Base-by-base conservation (phyloP, 2,329 filamentous ascomycete genomes). In the Botrytis pseudocinerea region DNA sequence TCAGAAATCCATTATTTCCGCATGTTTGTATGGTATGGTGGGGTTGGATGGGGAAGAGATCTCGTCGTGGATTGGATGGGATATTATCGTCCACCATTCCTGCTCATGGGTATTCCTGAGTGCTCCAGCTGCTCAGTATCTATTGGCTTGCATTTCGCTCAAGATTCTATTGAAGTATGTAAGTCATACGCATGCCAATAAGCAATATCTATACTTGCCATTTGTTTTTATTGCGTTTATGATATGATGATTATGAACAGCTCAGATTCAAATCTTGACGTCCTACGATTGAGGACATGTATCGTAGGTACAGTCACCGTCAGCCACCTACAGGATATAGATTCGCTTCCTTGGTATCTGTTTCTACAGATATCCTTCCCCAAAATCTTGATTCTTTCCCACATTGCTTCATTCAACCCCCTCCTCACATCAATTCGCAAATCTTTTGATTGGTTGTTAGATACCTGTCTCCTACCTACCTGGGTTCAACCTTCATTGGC, bases 11-110 rank as follows among this genome's bases (percentile, higher is more conserved):
- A 65, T 35, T 25, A 35, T 18, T 48, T 38, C 63, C 42, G 63
- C 44, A 38, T 65, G 16, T 38, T 10, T 42, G 48, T 16, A 42
- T 57, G 35, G 38, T 9, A 42, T 57, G 35, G 64, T 66, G 64
- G 64, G 46, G 64, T 35, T 40, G 18, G 64, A 57, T 20, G 62
- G 44, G 18, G 64, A 54, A 28, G 42, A 46, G 1, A 64, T 28
- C 59, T 25, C 20, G 4, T 22, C 16, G 28, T 28, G n/a, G 54
- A 68, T 68, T 68, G 46, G 35, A 68, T 68, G 64, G 46, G 64
- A 28, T 54, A 40, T 48, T 57, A 57, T 57, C n/a, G 51, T 28
- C n/a, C 51, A 57, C 32, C 14, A 57, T 57, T 57, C 16, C 51
- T 57, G 28, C 51, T 18, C 25, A 54, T 54, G 48, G 48, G 48